Evolutionary conservation across 345 rosid genomes (phyloP).

Genomic region (Corymbia maculata): DNA sequence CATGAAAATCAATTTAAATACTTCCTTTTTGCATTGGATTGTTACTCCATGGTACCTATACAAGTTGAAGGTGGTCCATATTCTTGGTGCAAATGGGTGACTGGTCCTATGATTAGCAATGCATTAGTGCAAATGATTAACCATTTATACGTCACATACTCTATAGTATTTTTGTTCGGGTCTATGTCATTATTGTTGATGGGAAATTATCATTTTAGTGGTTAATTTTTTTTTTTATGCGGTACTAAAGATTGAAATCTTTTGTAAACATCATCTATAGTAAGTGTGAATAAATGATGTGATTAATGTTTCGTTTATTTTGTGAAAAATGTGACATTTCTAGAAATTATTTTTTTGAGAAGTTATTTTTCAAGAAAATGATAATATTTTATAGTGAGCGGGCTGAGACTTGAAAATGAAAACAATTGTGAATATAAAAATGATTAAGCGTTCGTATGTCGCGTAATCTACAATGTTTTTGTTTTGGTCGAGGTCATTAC

Average conservation of each 20-base stretch:
- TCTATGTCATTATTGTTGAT: not conserved
- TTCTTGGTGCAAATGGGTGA: not conserved
- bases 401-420: not conserved
- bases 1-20: not conserved
- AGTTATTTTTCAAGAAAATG: not conserved
- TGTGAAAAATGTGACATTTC: not conserved
- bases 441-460: not conserved
- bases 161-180: not conserved
- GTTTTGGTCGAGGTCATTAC: too few relatives aligned
- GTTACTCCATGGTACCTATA: not conserved
- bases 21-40: not conserved
- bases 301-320: not conserved
- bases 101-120: not conserved
- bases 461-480: not conserved
- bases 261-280: not conserved
- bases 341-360: too few relatives aligned
- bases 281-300: accelerated
- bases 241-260: not conserved
- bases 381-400: too few relatives aligned
- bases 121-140: not conserved
- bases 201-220: not conserved
- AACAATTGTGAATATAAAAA: too few relatives aligned
- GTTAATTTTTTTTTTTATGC: not conserved
- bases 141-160: not conserved
- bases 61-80: not conserved